Percentiles rank a stretch among this genome's conserved stretches.
Conservation (phyloP, 2,329 filamentous ascomycete species). For the Talaromyces sp. region DNA sequence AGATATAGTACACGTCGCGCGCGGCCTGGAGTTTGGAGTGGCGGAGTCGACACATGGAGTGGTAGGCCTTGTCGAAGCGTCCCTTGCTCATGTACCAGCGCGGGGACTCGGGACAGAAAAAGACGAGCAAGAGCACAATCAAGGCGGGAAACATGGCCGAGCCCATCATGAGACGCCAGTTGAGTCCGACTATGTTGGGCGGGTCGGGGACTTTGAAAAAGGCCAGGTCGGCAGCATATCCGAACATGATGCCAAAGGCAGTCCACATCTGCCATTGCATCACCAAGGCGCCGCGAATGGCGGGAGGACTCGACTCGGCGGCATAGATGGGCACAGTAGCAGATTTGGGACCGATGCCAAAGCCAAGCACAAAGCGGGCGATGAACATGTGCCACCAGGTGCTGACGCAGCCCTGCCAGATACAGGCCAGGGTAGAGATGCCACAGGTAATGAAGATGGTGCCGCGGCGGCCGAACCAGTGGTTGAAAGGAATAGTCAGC, state of each 20-base stretch:
- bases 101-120: constrained; percentile 55
- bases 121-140: constrained; percentile 56
- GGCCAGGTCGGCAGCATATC: constrained; percentile 57
- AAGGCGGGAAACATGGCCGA: constrained; percentile 62
- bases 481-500: constrained; percentile 69
- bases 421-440: constrained; percentile 55
- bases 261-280: constrained; percentile 73
- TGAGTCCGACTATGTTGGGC: constrained; percentile 51
- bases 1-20: constrained; percentile 43
- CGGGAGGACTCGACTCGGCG: constrained; percentile 66
- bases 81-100: constrained; percentile 47
- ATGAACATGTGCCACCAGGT: constrained; percentile 68
- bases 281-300: constrained; percentile 68
- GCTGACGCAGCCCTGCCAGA: constrained; percentile 62
- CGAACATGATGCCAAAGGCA: constrained; percentile 50
- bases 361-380: constrained; percentile 67
- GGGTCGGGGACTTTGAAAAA: constrained; percentile 55
- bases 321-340: constrained; percentile 73
- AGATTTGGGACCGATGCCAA: constrained; percentile 73
- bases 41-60: constrained; percentile 40
- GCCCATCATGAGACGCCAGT: constrained; percentile 67
- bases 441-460: constrained; percentile 74
- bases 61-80: constrained; percentile 37
- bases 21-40: constrained; percentile 42
- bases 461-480: constrained; percentile 63